Base-by-base conservation (phyloP, 208 protist species). In the Trypanosoma boissoni region DNA sequence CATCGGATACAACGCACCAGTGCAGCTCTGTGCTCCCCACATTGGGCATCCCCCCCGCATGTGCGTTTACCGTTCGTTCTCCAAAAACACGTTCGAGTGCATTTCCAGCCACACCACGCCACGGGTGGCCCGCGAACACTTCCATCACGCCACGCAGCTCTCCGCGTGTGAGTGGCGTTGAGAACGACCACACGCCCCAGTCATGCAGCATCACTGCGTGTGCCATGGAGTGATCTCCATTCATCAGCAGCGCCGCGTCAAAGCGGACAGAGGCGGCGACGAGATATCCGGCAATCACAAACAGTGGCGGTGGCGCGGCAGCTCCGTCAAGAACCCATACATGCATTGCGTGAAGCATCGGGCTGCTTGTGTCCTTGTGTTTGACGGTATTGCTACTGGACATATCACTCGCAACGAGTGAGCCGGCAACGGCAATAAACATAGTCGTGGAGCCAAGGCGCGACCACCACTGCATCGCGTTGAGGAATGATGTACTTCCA, bases 271-370 rank as follows among this genome's bases (percentile, higher is more conserved):
- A 79, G 41, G 84, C 61, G 21, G 78, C 72, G 8, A 69, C 68
- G 10, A 88, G 55, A 56, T 88, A 91, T 7, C 84, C 84, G 14
- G 84, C 84, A 0, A 91, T 52, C 5, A 82, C 56, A 51, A 88
- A 64, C 12, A 86, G 44, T 18, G 64, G 61, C 8, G 64, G 54
- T n/a, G 72, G 77, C 1, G 44, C 3, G 23, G 32, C 26, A 29
- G 49, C 55, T 0, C 46, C 39, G 29, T 69, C 37, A 43, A 90
- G 28, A 5, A 90, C 72, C 79, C 83, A 90, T 9, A 90, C 83
- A 60, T 90, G 83, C 23, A 84, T 67, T 41, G 78, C 82, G 20
- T 76, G 58, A 49, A 89, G 56, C 36, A 6, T 58, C 37, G 31
- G 5, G 9, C 18, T 54, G 29, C 10, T 52, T n/a, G 21, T 14